A percentile compares a stretch with the other conserved stretches of the same genome.
Evolutionary conservation across 495 filamentous ascomycete genomes (phyloP).

Genomic region (Poronia punctata): DNA sequence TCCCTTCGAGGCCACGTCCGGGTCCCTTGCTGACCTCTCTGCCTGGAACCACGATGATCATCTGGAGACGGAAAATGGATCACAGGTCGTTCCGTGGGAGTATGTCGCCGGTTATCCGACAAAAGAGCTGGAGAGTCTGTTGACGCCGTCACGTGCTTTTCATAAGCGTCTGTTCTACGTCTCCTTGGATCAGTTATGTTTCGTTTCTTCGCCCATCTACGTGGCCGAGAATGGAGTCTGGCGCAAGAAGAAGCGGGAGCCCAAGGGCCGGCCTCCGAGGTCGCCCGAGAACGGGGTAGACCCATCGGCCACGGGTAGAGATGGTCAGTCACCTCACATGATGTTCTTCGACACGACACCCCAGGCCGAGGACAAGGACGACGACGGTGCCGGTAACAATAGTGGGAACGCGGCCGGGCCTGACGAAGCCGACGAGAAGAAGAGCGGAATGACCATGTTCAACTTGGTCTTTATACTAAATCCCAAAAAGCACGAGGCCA

Average conservation of each 20-base stretch:
- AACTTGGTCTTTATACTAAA: slow-evolving; percentile 90
- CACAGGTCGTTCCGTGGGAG: slow-evolving; percentile 63
- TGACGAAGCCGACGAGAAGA: slow-evolving; percentile 49
- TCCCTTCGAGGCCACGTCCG: slow-evolving; percentile 23
- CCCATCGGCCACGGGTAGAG: slow-evolving; percentile 9
- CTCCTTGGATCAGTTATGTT: slow-evolving; percentile 73
- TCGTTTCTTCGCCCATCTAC: slow-evolving; percentile 82
- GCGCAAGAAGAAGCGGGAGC: slow-evolving; percentile 71
- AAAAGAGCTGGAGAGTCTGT: slow-evolving; percentile 72
- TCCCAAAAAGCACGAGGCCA: slow-evolving; percentile 68
- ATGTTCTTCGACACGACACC: slow-evolving; percentile 18
- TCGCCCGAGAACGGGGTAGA: slow-evolving; percentile 22
- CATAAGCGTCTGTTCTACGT: slow-evolving; percentile 86
- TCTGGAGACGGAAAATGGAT: slow-evolving; percentile 42
- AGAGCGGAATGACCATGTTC: slow-evolving; percentile 81
- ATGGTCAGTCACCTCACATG: slow-evolving; percentile 13
- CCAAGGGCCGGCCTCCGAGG: slow-evolving; percentile 24
- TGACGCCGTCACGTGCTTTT: slow-evolving; percentile 72
- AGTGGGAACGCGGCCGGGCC: slow-evolving; percentile 23
- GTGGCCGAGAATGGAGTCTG: slow-evolving; percentile 79
- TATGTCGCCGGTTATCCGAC: slow-evolving; percentile 68
- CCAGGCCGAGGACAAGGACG: slow-evolving; percentile 34
- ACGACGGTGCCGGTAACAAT: slow-evolving; percentile 21
- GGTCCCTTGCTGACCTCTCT: slow-evolving; percentile 33
- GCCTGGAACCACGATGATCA: slow-evolving; percentile 54